phyloP scores from a whole-genome alignment of 2,329 filamentous ascomycete species.

The Trichoderma citrinoviride region DNA sequence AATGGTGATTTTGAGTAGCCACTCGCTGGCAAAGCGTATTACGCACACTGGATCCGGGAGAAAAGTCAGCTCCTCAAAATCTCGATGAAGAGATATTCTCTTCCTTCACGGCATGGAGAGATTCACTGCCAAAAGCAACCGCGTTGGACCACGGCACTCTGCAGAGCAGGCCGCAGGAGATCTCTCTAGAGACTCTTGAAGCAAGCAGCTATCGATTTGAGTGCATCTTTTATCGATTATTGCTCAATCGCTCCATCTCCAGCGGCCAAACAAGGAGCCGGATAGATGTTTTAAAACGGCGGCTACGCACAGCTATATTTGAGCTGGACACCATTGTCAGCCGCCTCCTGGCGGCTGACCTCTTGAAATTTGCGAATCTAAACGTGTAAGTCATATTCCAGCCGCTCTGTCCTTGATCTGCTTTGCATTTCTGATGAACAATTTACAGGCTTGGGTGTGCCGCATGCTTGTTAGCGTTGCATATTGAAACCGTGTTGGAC shows the following conservation, averaged over 20 bases:
- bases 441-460: not conserved
- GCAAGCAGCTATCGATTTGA: not conserved
- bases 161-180: not conserved
- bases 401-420: not conserved
- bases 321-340: not conserved
- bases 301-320: not conserved
- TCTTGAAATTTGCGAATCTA: not conserved
- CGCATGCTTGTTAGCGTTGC: not conserved
- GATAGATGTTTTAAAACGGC: not conserved
- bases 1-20: not conserved
- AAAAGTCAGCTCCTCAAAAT: not conserved
- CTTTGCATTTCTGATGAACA: not conserved
- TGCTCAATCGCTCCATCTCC: not conserved
- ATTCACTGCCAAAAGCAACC: not conserved
- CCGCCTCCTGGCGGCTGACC: not conserved
- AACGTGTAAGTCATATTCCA: not conserved
- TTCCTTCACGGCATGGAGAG: not conserved
- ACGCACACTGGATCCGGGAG: not conserved
- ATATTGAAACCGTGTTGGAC: not conserved
- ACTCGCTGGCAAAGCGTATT: not conserved
- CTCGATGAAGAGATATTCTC: not conserved
- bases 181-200: not conserved
- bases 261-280: not conserved
- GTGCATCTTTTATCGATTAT: slow-evolving; percentile 53
- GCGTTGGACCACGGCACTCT: not conserved